These are phyloP conservation scores for Nannizzia gypsea DNA, from an alignment of 2,329 filamentous ascomycete species.

Conservation along the genomic window DNA sequence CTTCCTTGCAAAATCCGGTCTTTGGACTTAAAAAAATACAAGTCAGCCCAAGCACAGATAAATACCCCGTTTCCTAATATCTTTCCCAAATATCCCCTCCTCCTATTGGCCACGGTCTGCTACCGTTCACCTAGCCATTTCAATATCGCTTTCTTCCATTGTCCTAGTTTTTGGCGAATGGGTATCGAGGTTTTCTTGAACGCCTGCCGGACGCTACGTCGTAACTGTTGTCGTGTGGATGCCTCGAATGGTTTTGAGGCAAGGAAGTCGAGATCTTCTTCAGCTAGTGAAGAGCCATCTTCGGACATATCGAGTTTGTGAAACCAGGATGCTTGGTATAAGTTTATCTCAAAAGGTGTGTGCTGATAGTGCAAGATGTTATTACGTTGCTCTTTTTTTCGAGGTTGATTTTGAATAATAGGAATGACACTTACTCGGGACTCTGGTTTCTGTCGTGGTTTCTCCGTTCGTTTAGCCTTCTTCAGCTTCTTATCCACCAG, in stretches of 20 bases:
- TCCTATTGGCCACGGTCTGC: background rate
- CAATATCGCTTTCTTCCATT: background rate
- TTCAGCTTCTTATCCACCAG: background rate
- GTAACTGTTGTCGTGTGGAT: background rate
- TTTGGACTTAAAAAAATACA: no score
- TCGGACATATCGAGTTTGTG: background rate
- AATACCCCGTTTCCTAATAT: background rate
- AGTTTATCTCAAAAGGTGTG: background rate
- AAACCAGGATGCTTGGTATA: background rate
- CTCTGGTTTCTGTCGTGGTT: background rate
- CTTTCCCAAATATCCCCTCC: background rate
- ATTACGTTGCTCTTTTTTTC: background rate
- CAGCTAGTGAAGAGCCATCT: background rate
- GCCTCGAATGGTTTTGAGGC: background rate
- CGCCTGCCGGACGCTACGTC: background rate
- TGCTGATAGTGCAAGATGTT: background rate
- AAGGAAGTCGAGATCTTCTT: background rate
- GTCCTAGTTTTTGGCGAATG: background rate
- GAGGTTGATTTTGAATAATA: background rate
- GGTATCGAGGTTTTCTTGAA: background rate
- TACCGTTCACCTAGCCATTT: background rate
- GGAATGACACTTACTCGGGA: background rate
- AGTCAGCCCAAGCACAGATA: background rate
- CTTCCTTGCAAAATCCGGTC: no score
- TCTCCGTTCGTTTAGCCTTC: background rate